Percentiles rank a stretch among this genome's conserved stretches.
These are phyloP conservation scores for Phtheirospermum japonicum DNA, from an alignment of 257 asterid genomes.

Conservation along the genomic window DNA sequence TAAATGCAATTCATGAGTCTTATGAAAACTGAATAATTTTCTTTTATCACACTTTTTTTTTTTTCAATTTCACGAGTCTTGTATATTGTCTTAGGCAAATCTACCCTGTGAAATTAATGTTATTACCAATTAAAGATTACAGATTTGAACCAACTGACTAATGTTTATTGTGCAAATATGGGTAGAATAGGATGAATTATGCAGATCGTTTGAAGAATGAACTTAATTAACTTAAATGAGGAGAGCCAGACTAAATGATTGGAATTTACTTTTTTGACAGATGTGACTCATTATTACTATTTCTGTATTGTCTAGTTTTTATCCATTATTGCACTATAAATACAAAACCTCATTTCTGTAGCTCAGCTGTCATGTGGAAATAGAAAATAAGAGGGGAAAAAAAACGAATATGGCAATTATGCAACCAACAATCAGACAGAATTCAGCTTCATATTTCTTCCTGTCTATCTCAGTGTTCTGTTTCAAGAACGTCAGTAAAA, in stretches of 20 bases:
- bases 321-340: background rate
- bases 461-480: too few species aligned
- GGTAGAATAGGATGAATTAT: background rate
- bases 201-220: background rate
- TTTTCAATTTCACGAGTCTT: too few species aligned
- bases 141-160: background rate
- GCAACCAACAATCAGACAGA: too few species aligned
- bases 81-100: background rate
- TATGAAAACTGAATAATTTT: background rate
- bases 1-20: background rate
- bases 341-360: too few species aligned
- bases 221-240: background rate
- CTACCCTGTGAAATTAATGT: background rate
- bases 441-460: too few species aligned
- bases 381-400: background rate
- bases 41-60: background rate
- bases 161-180: too few species aligned
- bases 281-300: background rate
- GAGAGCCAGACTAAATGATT: background rate
- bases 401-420: background rate
- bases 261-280: conserved; percentile 5
- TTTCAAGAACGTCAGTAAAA: too few species aligned
- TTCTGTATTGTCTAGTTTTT: background rate
- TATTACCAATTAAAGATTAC: background rate
- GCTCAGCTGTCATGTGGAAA: background rate